Evolutionary conservation across 495 filamentous ascomycete species (phyloP).

Genomic region (Talaromyces nanjingensis): DNA sequence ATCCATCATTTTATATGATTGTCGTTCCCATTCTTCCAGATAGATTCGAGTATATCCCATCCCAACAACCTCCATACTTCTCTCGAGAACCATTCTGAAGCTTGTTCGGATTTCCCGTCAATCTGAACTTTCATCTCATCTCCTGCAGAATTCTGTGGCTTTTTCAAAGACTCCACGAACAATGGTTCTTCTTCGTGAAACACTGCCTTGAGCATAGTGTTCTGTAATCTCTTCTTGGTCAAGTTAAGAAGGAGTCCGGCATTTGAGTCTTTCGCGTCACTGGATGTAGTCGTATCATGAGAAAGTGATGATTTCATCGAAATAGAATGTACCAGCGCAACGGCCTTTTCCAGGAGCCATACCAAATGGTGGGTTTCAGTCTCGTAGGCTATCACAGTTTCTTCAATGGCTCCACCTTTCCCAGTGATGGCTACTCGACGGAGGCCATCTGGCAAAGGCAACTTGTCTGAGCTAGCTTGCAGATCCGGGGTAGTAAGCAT

Average conservation of each 20-base stretch:
- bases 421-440: slow-evolving; percentile 13
- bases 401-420: background rate
- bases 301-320: slow-evolving; percentile 2
- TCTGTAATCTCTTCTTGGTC: slow-evolving; percentile 28
- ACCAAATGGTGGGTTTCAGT: slow-evolving; percentile 30
- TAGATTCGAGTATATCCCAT: slow-evolving; percentile 33
- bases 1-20: background rate
- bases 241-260: slow-evolving; percentile 15
- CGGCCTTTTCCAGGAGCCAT: slow-evolving; percentile 27
- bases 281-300: background rate
- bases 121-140: background rate
- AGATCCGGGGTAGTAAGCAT: slow-evolving; percentile 19
- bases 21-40: slow-evolving; percentile 4
- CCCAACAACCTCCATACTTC: slow-evolving; percentile 44
- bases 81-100: slow-evolving; percentile 39
- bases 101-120: slow-evolving; percentile 9
- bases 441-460: slow-evolving; percentile 26
- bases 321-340: slow-evolving; percentile 19
- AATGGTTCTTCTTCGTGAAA: slow-evolving; percentile 26
- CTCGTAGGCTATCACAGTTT: slow-evolving; percentile 16
- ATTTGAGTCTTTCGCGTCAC: background rate
- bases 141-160: slow-evolving; percentile 18
- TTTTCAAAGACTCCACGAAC: slow-evolving; percentile 21
- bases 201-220: slow-evolving; percentile 33
- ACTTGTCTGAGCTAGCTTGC: slow-evolving; percentile 13